Base-by-base conservation (phyloP, 2,329 filamentous ascomycete genomes). In the Zymoseptoria pseudotritici region DNA sequence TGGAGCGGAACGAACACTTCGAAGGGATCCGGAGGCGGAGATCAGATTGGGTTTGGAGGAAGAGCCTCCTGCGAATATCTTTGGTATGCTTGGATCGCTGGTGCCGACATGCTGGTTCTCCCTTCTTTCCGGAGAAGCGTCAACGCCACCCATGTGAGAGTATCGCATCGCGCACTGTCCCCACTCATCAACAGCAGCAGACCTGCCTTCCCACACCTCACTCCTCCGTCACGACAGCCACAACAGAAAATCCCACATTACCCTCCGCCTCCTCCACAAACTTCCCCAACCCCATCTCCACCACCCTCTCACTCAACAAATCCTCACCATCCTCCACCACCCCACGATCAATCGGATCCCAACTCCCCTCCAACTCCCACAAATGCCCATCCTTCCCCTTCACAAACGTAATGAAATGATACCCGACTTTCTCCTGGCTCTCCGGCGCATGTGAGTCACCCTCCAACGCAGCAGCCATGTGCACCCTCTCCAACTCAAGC, bases 351-450 rank as follows among this genome's bases (percentile, higher is more conserved):
- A 80, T 66, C 21, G 79, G 79, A 58, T 75, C 77, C 60, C 76
- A 73, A 4, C 56, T 59, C 0, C 78, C 78, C 57, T 80, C 77
- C 26, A 80, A 65, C 67, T 81, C 79, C 71, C 75, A 80, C 22
- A 80, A 63, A 66, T 77, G 74, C 0, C 76, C 76, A 64, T 79
- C 77, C 50, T 68, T 73, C 2, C 73, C 76, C 64, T 77, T 79
- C 26, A 80, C 76, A 60, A 80, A 80, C 0, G 74, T 71, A 20
- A 80, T 74, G 63, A 79, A 81, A 60, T 79, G 77, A 60, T 77
- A 73, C 0, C 76, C 70, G 4, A 71, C 67, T 0, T 70, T 69
- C 42, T 73, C 71, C 0, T 63, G 63, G 0, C 69, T 62, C 13
- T 54, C 50, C 3, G 75, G 76, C 1, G 72, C 67, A 2, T 56